A percentile compares a stretch with the other conserved stretches of the same genome.
Evolutionary conservation across 805 yeast genomes (phyloP).

Genomic region (Kodamaea sagamina): DNA sequence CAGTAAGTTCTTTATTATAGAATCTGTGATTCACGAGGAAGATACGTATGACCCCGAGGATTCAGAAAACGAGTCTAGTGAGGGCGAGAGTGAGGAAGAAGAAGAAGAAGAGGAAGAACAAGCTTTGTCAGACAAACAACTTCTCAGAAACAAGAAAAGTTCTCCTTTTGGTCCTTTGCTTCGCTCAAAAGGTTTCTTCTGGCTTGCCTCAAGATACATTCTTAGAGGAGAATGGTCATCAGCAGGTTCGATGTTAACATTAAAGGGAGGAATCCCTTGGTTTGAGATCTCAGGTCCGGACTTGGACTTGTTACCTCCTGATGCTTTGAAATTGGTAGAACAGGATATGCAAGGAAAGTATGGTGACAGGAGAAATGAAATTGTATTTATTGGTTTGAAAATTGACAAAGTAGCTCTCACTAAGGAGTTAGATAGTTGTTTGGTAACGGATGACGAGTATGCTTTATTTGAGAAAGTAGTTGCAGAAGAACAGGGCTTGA

Average conservation of each 20-base stretch:
- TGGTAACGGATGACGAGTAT: slow-evolving; percentile 42
- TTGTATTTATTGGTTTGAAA: slow-evolving; percentile 46
- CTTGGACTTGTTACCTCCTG: slow-evolving; percentile 28
- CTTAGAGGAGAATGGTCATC: slow-evolving; percentile 47
- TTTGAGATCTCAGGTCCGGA: slow-evolving; percentile 37
- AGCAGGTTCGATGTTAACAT: slow-evolving; percentile 44
- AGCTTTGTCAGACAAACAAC: slow-evolving; percentile 20
- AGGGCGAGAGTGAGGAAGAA: slow-evolving; percentile 19
- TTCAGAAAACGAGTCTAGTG: slow-evolving; percentile 11
- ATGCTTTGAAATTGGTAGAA: slow-evolving; percentile 31
- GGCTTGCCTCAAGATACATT: slow-evolving; percentile 46
- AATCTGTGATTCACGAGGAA: slow-evolving; percentile 22
- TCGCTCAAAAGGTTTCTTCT: slow-evolving; percentile 47
- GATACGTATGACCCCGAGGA: slow-evolving; percentile 15
- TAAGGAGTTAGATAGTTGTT: slow-evolving; percentile 37
- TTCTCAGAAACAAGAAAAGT: slow-evolving; percentile 34
- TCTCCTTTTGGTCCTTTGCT: slow-evolving; percentile 40
- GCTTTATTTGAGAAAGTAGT: slow-evolving; percentile 28
- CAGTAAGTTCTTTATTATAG: slow-evolving; percentile 37
- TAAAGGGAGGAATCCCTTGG: slow-evolving; percentile 47
- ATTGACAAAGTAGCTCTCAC: slow-evolving; percentile 31
- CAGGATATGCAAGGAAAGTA: slow-evolving; percentile 39
- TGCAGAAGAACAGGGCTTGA: slow-evolving; percentile 26
- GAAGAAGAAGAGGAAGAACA: slow-evolving; percentile 19
- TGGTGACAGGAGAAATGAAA: slow-evolving; percentile 48